Evolutionary conservation across 129 eudicot species (phyloP), one percentile per base, ranked within the genome.

Genomic region (Deinandra increscens): DNA sequence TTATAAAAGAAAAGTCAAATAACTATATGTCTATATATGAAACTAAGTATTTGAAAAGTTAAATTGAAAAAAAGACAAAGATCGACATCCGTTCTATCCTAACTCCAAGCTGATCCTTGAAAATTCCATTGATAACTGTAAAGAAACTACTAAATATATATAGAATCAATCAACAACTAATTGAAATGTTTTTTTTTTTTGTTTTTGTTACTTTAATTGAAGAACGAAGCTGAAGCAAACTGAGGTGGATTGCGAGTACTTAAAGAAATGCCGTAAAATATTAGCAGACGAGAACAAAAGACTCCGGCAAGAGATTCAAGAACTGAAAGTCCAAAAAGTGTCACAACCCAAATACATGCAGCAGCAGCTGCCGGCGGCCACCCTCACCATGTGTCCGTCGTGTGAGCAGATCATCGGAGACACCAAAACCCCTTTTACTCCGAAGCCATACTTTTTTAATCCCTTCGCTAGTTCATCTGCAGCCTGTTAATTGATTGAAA

Each of bases 221-320:
- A 91, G 97, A 77, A 87, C 93, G 9, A 91, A 91, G 75, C 79
- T 91, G 74, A 91, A 91, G 86, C 97, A 91, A 78, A 91, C 91
- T 9, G 97, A 91, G 72, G 88, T 91, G 41, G 97, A 91, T 67
- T 91, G 97, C 48, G 97, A 91, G 70, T 80, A 79, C 72, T 75
- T 88, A 72, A 88, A 85, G 78, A 85, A 77, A 74, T 88, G 94
- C 44, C 88, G 93, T 42, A 90, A 91, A 50, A 78, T 83, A n/a
- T 76, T 91, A 54, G 85, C 88, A 0, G 91, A 86, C 12, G 97
- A 91, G 72, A 88, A 91, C 60, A 70, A 87, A 71, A 79, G 88
- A 81, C 94, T 91, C 59, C 87, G 83, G 38, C 84, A 74, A 77
- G 94, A 91, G 77, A 68, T 91, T 36, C 85, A 85, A 54, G 84